Percentiles rank a stretch among this genome's conserved stretches.
phyloP scores from a whole-genome alignment of 345 rosid genomes.

The Populus alba region DNA sequence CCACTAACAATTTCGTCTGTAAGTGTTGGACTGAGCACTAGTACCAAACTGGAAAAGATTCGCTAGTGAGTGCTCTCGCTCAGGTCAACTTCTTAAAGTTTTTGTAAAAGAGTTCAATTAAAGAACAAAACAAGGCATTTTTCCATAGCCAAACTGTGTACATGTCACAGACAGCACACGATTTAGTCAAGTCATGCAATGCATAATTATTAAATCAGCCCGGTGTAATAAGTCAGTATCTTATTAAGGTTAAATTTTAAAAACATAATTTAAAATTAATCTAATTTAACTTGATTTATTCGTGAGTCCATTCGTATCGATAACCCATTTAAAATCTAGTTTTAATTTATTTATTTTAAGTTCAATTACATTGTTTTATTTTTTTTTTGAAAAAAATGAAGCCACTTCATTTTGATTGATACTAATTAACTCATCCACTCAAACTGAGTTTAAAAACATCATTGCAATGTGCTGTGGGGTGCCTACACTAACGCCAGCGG shows the following conservation, averaged over 20 bases:
- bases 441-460: too few relatives aligned
- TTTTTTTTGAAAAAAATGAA: too few relatives aligned
- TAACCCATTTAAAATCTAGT: too few relatives aligned
- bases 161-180: neutral
- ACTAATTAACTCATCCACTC: too few relatives aligned
- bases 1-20: neutral
- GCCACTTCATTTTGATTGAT: too few relatives aligned
- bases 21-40: neutral
- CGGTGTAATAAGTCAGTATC: too few relatives aligned
- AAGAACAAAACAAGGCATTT: neutral
- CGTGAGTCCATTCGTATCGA: too few relatives aligned
- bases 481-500: constrained; percentile 22
- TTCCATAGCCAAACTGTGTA: neutral
- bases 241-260: too few relatives aligned
- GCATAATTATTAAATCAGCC: neutral
- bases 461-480: constrained; percentile 5
- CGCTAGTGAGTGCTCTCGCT: neutral
- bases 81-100: neutral
- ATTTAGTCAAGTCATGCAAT: neutral
- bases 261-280: too few relatives aligned
- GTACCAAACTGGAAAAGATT: neutral
- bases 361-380: too few relatives aligned
- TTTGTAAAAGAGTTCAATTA: neutral
- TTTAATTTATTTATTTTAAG: too few relatives aligned
- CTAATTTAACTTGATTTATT: rapidly evolving